Conservation (phyloP, 179 eudicot genomes). For the Beta lomatogona region DNA sequence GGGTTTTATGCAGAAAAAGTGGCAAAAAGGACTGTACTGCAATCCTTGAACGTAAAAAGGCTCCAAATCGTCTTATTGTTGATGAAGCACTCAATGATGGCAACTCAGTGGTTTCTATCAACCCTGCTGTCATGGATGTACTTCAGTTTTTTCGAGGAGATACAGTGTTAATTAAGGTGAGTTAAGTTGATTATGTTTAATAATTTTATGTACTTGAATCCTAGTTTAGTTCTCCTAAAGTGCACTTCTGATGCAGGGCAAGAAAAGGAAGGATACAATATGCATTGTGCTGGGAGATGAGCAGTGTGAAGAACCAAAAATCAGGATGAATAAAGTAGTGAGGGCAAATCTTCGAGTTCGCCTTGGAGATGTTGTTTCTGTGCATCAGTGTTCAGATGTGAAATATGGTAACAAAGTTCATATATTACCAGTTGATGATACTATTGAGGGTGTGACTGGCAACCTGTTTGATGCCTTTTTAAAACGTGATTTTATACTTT, state of each 20-base stretch:
- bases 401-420: conserved; percentile 1
- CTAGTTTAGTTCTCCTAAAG: background rate
- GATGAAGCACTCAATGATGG: conserved; percentile 10
- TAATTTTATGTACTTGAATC: background rate
- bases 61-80: conserved; percentile 1
- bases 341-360: conserved; percentile 53
- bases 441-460: background rate
- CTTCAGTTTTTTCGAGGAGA: background rate
- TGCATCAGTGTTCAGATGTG: conserved; percentile 18
- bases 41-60: conserved; percentile 9
- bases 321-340: conserved; percentile 1
- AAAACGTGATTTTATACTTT: background rate
- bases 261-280: conserved; percentile 51
- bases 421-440: conserved; percentile 7
- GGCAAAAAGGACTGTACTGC: background rate
- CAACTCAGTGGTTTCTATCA: background rate
- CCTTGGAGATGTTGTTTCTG: conserved; percentile 57
- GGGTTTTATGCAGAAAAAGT: background rate
- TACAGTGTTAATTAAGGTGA: conserved; percentile 11
- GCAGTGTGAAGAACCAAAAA: conserved; percentile 29
- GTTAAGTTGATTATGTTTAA: background rate
- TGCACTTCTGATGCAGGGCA: conserved; percentile 32
- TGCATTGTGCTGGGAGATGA: conserved; percentile 57
- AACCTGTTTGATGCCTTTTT: conserved; percentile 3
- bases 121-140: background rate